Percentiles rank a stretch among this genome's conserved stretches.
Evolutionary conservation across 1,139 yeast species (phyloP).

Genomic region (Debaryomycetaceae sp.): DNA sequence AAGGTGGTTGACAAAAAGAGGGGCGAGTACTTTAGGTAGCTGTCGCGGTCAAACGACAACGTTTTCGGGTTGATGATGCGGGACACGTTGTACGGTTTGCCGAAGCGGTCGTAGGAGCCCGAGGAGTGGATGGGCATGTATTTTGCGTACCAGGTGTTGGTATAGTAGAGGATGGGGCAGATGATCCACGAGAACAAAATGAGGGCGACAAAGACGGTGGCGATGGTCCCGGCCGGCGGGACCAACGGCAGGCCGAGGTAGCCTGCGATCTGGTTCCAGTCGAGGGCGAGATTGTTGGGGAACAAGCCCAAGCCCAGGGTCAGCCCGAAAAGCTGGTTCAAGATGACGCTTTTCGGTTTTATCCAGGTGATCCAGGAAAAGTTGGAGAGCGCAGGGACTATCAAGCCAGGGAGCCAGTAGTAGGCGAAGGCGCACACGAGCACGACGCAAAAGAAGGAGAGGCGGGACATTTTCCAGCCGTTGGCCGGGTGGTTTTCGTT

Average conservation of each 20-base stretch:
- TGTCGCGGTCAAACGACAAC: slow-evolving; percentile 32
- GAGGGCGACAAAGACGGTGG: slow-evolving; percentile 30
- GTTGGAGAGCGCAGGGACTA: slow-evolving; percentile 12
- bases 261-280: slow-evolving; percentile 40
- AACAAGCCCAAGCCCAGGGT: slow-evolving; percentile 50
- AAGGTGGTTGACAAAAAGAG: slow-evolving; percentile 55
- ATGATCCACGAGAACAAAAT: slow-evolving; percentile 29
- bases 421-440: slow-evolving; percentile 19
- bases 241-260: slow-evolving; percentile 55
- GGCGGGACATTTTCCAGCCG: slow-evolving; percentile 31
- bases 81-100: slow-evolving; percentile 21
- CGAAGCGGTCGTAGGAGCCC: slow-evolving; percentile 29
- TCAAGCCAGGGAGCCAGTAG: slow-evolving; percentile 35
- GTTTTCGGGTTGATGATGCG: slow-evolving; percentile 29
- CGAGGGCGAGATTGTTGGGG: slow-evolving; percentile 35
- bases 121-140: slow-evolving; percentile 33
- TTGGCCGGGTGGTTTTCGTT: slow-evolving; percentile 46
- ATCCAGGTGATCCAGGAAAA: slow-evolving; percentile 23
- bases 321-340: slow-evolving; percentile 55
- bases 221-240: slow-evolving; percentile 51
- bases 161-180: slow-evolving; percentile 31
- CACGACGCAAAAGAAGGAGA: slow-evolving; percentile 20
- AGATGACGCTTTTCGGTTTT: slow-evolving; percentile 28
- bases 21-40: slow-evolving; percentile 44
- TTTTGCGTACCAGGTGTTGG: slow-evolving; percentile 33